These are phyloP conservation scores for Calocybe cyanea DNA, from an alignment of 768 basidiomycete genomes.

Conservation along the genomic window DNA sequence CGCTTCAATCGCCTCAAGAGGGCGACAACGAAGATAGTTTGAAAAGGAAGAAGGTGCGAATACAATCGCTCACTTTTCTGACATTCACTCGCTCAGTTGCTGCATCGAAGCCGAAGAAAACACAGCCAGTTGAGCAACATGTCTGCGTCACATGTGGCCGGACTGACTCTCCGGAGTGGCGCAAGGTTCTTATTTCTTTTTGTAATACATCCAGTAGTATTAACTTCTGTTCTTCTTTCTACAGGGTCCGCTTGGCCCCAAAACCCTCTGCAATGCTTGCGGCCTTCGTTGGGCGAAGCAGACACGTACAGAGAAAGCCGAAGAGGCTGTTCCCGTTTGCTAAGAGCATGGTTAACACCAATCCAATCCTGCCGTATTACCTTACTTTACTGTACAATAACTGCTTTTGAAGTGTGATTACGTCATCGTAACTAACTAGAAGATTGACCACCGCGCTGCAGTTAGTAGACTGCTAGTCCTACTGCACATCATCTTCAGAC, in stretches of 20 bases:
- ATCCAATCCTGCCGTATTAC: background rate
- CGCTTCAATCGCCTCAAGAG: slow-evolving; percentile 11
- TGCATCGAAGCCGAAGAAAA: slow-evolving; percentile 40
- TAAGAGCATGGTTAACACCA: background rate
- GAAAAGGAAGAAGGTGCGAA: slow-evolving; percentile 46
- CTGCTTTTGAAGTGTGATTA: no score
- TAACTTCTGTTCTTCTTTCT: slow-evolving; percentile 4
- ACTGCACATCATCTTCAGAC: slow-evolving; percentile 26
- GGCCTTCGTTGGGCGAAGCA: slow-evolving; percentile 91
- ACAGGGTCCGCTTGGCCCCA: slow-evolving; percentile 90
- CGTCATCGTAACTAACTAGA: no score
- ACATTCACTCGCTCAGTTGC: background rate
- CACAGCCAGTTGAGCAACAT: slow-evolving; percentile 57
- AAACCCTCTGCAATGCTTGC: slow-evolving; percentile 97
- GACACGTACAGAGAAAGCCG: slow-evolving; percentile 30
- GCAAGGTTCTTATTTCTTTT: slow-evolving; percentile 53
- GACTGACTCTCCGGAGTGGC: slow-evolving; percentile 97
- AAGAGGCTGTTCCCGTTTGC: slow-evolving; percentile 23
- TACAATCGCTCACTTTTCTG: no score
- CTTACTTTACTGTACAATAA: no score
- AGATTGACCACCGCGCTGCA: slow-evolving; percentile 25
- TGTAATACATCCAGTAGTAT: background rate
- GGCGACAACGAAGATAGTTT: no score
- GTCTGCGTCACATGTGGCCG: slow-evolving; percentile 92
- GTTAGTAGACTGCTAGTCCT: slow-evolving; percentile 91